Evolutionary conservation across 169 alveolate species (phyloP).

Genomic region (Cryptosporidium meleagridis): DNA sequence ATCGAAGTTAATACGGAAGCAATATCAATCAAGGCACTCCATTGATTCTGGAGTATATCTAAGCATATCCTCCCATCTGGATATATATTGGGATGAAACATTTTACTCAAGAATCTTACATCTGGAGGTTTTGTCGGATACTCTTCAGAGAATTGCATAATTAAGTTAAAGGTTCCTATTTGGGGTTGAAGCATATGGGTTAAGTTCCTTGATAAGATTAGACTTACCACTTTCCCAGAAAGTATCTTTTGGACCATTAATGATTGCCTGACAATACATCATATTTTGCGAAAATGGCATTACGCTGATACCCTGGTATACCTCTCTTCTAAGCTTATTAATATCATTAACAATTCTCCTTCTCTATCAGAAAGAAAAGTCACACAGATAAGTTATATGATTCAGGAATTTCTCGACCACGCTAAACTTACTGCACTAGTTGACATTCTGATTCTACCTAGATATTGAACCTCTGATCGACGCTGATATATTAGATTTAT

Average conservation of each 20-base stretch:
- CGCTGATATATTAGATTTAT: background rate
- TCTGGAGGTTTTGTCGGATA: slow-evolving; percentile 89
- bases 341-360: slow-evolving; percentile 92
- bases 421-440: slow-evolving; percentile 59
- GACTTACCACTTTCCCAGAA: slow-evolving; percentile 97
- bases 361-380: slow-evolving; percentile 54
- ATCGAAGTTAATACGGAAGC: slow-evolving; percentile 95
- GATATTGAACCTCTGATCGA: background rate
- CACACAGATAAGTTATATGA: background rate
- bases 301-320: slow-evolving; percentile 93
- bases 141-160: slow-evolving; percentile 87
- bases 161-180: slow-evolving; percentile 86
- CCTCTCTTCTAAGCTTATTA: slow-evolving; percentile 91
- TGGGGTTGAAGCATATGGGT: background rate
- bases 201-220: background rate
- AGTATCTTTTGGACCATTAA: slow-evolving; percentile 97
- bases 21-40: slow-evolving; percentile 98
- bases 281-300: slow-evolving; percentile 95
- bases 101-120: slow-evolving; percentile 83
- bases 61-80: slow-evolving; percentile 95
- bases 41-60: slow-evolving; percentile 93
- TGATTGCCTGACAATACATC: slow-evolving; percentile 96
- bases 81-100: slow-evolving; percentile 92
- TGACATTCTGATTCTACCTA: slow-evolving; percentile 14
- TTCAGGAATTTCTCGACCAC: background rate